Evolutionary conservation across 1,284 basidiomycete genomes (phyloP).

Genomic region (Cystobasidium sp.): DNA sequence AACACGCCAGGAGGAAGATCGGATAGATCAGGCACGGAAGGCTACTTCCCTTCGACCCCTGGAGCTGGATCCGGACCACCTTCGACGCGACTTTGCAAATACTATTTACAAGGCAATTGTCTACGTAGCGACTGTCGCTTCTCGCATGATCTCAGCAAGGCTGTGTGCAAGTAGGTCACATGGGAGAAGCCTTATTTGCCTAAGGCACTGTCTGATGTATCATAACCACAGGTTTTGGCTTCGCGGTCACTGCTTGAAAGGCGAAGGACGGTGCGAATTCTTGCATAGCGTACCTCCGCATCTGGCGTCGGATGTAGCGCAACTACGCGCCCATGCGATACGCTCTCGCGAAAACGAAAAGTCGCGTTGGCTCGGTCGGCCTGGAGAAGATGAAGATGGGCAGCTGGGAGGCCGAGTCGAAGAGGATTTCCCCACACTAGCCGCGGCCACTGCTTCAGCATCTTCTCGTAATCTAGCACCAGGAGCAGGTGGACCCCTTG

Average conservation of each 20-base stretch:
- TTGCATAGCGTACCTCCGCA: conserved; percentile 47
- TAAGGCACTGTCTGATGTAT: conserved; percentile 13
- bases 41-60: conserved; percentile 45
- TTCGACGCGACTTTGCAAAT: conserved; percentile 74
- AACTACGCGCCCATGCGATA: conserved; percentile 31
- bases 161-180: conserved; percentile 66
- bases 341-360: conserved; percentile 40
- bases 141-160: conserved; percentile 59
- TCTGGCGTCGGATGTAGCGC: conserved; percentile 43
- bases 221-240: conserved; percentile 93
- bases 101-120: conserved; percentile 95
- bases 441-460: conserved; percentile 57
- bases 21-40: conserved; percentile 27
- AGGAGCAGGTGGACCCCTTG: conserved; percentile 55
- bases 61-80: conserved; percentile 35
- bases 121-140: conserved; percentile 94
- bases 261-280: conserved; percentile 64
- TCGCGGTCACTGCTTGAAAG: conserved; percentile 91
- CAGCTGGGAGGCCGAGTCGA: conserved; percentile 28
- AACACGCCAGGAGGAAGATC: conserved; percentile 31
- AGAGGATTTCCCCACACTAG: conserved; percentile 88
- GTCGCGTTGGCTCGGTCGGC: conserved; percentile 19
- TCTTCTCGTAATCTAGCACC: conserved; percentile 58
- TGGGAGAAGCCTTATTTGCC: background rate
- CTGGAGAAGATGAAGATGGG: conserved; percentile 27